phyloP scores from a whole-genome alignment of 2,329 filamentous ascomycete species.

The Cordyceps farinosa region DNA sequence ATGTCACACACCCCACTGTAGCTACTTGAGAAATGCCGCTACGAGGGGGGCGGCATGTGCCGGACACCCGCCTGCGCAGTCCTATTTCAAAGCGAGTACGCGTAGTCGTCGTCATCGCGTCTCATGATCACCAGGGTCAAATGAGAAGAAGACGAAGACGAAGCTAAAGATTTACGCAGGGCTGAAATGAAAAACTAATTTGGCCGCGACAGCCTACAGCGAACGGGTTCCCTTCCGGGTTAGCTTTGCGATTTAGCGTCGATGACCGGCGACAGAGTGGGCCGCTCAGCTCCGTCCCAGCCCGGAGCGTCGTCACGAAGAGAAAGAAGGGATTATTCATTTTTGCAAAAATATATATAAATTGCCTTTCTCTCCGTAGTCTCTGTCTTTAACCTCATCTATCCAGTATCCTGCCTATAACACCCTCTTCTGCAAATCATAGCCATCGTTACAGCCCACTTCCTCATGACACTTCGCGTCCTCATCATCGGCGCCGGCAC shows the following conservation, averaged over 20 bases:
- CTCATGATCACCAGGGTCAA: neutral
- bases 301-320: neutral
- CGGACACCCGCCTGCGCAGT: neutral
- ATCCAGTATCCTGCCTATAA: too few species aligned
- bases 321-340: neutral
- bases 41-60: neutral
- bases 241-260: conserved; percentile 18
- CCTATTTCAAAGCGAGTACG: neutral
- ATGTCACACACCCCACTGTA: too few species aligned
- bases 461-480: conserved; percentile 13
- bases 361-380: neutral
- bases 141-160: neutral
- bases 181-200: neutral
- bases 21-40: too few species aligned
- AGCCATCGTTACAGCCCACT: neutral
- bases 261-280: conserved; percentile 2
- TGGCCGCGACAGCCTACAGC: neutral
- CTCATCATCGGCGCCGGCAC: conserved; percentile 23
- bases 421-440: too few species aligned
- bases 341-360: neutral
- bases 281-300: conserved; percentile 1
- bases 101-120: neutral
- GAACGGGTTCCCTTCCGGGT: neutral
- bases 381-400: too few species aligned
- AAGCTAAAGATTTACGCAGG: neutral